Percentiles rank a stretch among this genome's conserved stretches.
Evolutionary conservation across 768 basidiomycete genomes (phyloP).

Genomic region (Glaciozyma antarctica): DNA sequence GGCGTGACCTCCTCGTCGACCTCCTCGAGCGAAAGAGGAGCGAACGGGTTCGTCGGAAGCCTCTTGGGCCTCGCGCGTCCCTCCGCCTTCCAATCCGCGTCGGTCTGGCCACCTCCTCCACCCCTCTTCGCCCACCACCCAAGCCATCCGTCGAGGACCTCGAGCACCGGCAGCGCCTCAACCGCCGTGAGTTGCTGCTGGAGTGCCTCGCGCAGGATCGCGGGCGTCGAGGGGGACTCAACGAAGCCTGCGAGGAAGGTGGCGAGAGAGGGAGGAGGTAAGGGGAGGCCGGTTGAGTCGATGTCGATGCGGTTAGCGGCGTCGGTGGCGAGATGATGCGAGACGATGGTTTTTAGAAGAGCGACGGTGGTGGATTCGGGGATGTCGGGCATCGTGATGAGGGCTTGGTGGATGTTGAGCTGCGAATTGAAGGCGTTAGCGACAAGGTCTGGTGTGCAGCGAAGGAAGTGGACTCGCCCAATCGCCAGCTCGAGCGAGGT

Average conservation of each 20-base stretch:
- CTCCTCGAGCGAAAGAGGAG: not conserved
- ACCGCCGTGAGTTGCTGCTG: slow-evolving; percentile 17
- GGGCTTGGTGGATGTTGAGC: slow-evolving; percentile 20
- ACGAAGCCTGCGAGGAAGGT: slow-evolving; percentile 21
- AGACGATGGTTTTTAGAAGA: slow-evolving; percentile 19
- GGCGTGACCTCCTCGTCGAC: not conserved
- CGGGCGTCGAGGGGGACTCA: slow-evolving; percentile 10
- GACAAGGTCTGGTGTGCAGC: not conserved
- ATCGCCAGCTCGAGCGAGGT: slow-evolving; percentile 24
- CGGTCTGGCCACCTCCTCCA: not conserved
- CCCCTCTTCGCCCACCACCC: slow-evolving; percentile 13
- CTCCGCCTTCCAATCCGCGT: not conserved
- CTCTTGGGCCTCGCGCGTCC: slow-evolving; percentile 2
- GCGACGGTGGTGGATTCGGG: slow-evolving; percentile 23
- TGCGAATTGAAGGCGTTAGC: not conserved
- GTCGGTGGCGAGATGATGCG: not conserved
- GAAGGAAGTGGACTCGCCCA: slow-evolving; percentile 8
- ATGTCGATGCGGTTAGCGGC: not conserved
- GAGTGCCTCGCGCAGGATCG: slow-evolving; percentile 18
- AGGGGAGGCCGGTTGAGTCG: slow-evolving; percentile 4
- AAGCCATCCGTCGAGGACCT: slow-evolving; percentile 25
- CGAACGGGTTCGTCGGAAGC: slow-evolving; percentile 15
- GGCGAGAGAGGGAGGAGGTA: slow-evolving; percentile 5
- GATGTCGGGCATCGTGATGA: slow-evolving; percentile 22
- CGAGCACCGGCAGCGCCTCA: slow-evolving; percentile 23